phyloP scores from a whole-genome alignment of 768 basidiomycete species.

The Lentinula aciculospora region DNA sequence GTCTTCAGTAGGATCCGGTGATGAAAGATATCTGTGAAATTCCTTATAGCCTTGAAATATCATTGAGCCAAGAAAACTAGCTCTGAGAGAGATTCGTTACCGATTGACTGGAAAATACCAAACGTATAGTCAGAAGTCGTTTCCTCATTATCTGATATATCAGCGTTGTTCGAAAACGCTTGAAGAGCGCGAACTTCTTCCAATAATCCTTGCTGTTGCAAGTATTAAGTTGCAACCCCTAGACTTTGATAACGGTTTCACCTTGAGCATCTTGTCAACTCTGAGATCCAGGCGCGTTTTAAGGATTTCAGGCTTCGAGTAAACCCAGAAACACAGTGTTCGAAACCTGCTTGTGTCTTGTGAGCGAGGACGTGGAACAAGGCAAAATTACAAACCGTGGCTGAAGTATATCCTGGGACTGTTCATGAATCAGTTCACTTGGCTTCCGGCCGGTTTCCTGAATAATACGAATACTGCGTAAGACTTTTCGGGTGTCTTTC shows the following conservation, averaged over 20 bases:
- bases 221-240: neutral
- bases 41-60: slow-evolving; percentile 78
- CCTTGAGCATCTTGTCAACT: slow-evolving; percentile 88
- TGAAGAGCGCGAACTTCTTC: slow-evolving; percentile 65
- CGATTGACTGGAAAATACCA: slow-evolving; percentile 94
- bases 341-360: slow-evolving; percentile 51
- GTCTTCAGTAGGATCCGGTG: slow-evolving; percentile 29
- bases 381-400: slow-evolving; percentile 42
- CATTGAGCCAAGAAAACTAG: neutral
- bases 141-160: neutral
- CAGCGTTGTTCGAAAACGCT: slow-evolving; percentile 20
- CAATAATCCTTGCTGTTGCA: slow-evolving; percentile 65
- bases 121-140: slow-evolving; percentile 56
- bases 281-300: slow-evolving; percentile 68
- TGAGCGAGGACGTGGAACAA: slow-evolving; percentile 2
- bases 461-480: slow-evolving; percentile 73
- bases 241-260: slow-evolving; percentile 23
- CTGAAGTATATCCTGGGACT: slow-evolving; percentile 35
- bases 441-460: slow-evolving; percentile 60
- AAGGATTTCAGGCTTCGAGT: slow-evolving; percentile 60
- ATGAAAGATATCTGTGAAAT: slow-evolving; percentile 65
- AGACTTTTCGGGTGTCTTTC: slow-evolving; percentile 88
- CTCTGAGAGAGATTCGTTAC: slow-evolving; percentile 28
- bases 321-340: slow-evolving; percentile 89
- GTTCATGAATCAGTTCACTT: slow-evolving; percentile 65